Percentiles rank a stretch among this genome's conserved stretches.
These are phyloP conservation scores for Aspergillus ruber DNA, from an alignment of 2,329 filamentous ascomycete species.

Conservation along the genomic window DNA sequence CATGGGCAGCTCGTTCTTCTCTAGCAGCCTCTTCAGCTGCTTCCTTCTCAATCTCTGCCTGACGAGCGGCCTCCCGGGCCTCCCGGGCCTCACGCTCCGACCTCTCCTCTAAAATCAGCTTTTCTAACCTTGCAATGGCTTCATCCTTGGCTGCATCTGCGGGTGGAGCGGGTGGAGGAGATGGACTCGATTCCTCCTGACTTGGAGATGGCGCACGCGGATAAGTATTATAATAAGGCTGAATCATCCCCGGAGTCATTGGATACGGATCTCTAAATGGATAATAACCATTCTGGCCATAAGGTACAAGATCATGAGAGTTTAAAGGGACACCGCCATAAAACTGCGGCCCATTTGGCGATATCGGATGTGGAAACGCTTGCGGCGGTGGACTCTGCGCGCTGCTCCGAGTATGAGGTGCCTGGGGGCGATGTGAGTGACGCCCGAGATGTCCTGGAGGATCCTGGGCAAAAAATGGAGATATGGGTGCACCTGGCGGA, in stretches of 20 bases:
- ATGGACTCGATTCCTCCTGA: constrained; percentile 20
- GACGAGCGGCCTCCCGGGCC: constrained; percentile 30
- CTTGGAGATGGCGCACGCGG: constrained; percentile 29
- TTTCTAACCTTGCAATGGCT: constrained; percentile 56
- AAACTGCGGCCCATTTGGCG: constrained; percentile 21
- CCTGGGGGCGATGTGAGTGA: constrained; percentile 16
- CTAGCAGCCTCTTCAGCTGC: constrained; percentile 31
- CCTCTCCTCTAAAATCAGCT: constrained; percentile 47
- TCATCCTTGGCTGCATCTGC: constrained; percentile 49
- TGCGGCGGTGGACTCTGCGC: constrained; percentile 26
- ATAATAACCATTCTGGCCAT: constrained; percentile 26
- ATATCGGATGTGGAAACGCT: constrained; percentile 21
- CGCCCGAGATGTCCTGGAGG: constrained; percentile 18
- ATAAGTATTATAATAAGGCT: constrained; percentile 30
- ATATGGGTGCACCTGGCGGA: constrained; percentile 18
- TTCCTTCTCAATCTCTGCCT: constrained; percentile 49
- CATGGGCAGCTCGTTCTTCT: constrained; percentile 34
- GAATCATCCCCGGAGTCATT: constrained; percentile 30
- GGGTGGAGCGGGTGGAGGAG: constrained; percentile 23
- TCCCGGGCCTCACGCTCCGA: constrained; percentile 35
- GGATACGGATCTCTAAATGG: constrained; percentile 30
- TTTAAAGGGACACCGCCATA: constrained; percentile 26
- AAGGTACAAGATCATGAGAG: constrained; percentile 34
- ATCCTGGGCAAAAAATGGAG: constrained; percentile 24
- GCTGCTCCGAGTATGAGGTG: constrained; percentile 20